A percentile compares a stretch with the other conserved stretches of the same genome.
These are phyloP conservation scores for Trichoderma oligosporum DNA, from an alignment of 2,329 filamentous ascomycete genomes.

Conservation along the genomic window DNA sequence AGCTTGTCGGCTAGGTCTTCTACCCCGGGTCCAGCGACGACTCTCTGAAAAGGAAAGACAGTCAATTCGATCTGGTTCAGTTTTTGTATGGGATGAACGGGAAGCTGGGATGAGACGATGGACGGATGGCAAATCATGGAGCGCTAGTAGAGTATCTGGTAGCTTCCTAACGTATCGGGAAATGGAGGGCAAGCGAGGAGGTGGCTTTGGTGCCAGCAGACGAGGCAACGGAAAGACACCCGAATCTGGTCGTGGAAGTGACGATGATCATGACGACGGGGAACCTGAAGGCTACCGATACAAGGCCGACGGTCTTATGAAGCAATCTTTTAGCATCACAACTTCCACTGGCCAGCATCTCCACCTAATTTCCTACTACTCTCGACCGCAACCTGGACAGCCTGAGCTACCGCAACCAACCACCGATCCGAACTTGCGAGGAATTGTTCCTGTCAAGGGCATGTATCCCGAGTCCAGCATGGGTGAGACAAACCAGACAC, in stretches of 20 bases:
- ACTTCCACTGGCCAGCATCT: slow-evolving; percentile 85
- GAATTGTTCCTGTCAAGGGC: slow-evolving; percentile 83
- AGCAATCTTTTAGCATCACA: slow-evolving; percentile 99
- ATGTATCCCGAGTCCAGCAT: slow-evolving; percentile 97
- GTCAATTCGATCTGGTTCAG: slow-evolving; percentile 91
- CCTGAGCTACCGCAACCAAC: slow-evolving; percentile 76
- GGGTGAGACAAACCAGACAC: slow-evolving; percentile 75
- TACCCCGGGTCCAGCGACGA: slow-evolving; percentile 87
- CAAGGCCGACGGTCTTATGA: slow-evolving; percentile 96
- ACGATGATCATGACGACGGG: slow-evolving; percentile 79
- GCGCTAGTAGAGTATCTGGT: slow-evolving; percentile 91
- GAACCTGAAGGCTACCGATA: slow-evolving; percentile 90
- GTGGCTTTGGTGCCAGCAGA: slow-evolving; percentile 61
- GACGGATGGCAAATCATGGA: slow-evolving; percentile 99
- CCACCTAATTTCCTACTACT: slow-evolving; percentile 96
- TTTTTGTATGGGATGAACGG: slow-evolving; percentile 99
- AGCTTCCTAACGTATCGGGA: slow-evolving; percentile 97
- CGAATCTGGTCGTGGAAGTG: slow-evolving; percentile 74
- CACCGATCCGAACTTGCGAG: slow-evolving; percentile 71
- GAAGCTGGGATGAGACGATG: slow-evolving; percentile 97
- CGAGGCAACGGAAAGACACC: slow-evolving; percentile 70
- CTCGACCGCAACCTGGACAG: slow-evolving; percentile 69
- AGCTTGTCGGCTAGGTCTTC: slow-evolving; percentile 81
- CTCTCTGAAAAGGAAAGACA: slow-evolving; percentile 96
- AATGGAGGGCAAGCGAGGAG: slow-evolving; percentile 97